Percentiles rank a stretch among this genome's conserved stretches.
Evolutionary conservation across 2,329 filamentous ascomycete genomes (phyloP).

Genomic region (Aspergillus proliferans): DNA sequence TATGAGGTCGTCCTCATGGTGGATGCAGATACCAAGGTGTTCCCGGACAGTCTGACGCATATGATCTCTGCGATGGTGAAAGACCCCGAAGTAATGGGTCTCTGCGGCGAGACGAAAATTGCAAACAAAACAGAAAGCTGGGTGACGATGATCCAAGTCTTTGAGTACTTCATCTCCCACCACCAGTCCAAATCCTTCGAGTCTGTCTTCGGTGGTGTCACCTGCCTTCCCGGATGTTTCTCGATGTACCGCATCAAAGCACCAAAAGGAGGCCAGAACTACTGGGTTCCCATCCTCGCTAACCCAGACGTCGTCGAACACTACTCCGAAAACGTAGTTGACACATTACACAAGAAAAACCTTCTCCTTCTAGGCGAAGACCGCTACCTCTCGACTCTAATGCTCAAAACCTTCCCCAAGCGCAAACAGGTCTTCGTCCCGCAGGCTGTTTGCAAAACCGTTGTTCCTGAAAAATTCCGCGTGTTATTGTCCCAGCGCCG

Average conservation of each 20-base stretch:
- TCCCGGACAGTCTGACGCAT: constrained; percentile 95
- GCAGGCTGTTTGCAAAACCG: constrained; percentile 97
- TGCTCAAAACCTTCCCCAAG: constrained; percentile 98
- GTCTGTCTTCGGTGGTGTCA: constrained; percentile 97
- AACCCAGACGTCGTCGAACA: constrained; percentile 99
- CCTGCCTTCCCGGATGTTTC: constrained; percentile 96
- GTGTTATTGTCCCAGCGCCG: constrained; percentile 90
- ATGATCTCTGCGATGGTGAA: constrained; percentile 99
- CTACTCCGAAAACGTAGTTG: constrained; percentile 98
- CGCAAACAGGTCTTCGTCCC: constrained; percentile 98
- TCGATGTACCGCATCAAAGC: constrained; percentile 99
- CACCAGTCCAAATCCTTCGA: constrained; percentile 96
- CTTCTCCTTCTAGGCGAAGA: constrained; percentile 85
- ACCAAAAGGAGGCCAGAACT: constrained; percentile 96
- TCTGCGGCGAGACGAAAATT: constrained; percentile 99
- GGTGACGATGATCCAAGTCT: constrained; percentile 98
- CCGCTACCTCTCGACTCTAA: constrained; percentile 90
- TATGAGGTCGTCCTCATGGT: constrained; percentile 99
- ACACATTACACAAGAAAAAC: constrained; percentile 97
- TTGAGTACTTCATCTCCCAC: constrained; percentile 99
- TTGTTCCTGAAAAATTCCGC: constrained; percentile 85
- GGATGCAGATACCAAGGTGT: constrained; percentile 97
- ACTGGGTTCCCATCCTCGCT: constrained; percentile 97
- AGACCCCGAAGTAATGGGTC: constrained; percentile 97
- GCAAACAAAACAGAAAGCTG: constrained; percentile 93